Evolutionary conservation across 192 early-diverging fungal genomes (phyloP), one percentile per base, ranked within the genome.

Genomic region (Neocallimastix lanati): DNA sequence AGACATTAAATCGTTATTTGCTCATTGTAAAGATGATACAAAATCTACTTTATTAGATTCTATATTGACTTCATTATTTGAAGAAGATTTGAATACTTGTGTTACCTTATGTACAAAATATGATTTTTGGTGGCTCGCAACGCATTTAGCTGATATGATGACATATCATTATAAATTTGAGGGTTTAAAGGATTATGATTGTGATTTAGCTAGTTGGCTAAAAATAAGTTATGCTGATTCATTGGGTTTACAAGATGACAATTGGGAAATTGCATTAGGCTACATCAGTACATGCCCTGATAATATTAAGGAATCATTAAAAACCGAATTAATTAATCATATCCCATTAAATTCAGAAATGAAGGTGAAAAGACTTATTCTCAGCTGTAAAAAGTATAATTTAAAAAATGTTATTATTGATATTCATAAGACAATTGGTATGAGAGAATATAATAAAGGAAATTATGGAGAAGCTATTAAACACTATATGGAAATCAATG

Each of bases 391-490:
- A n/a, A 67, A 67, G 11, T 67, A 67, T n/a, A 67, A 67, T 67
- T 67, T 67, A 67, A 67, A 67, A 11, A 67, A 67, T n/a, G 50
- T 67, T n/a, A 67, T 67, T 67, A n/a, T n/a, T 21, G 50, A 67
- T 67, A 67, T 67, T n/a, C 50, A 67, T 67, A 67, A 67, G n/a
- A 67, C 50, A 0, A 21, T 67, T 67, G 50, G 50, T 7, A 67
- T 67, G 50, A 67, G n/a, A 67, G 50, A 88, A 79, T 87, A 87
- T 82, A 83, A 83, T 38, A 85, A 83, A 4, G 91, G 91, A 0
- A 82, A 87, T 9, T 82, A 89, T 67, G 90, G 86, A 13, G 87
- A 88, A 36, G 92, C 92, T 0, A 87, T 93, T 38, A 84, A 78
- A 27, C 88, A 93, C 78, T 93, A 90, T 82, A 84, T 87, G 3